Conservation (phyloP, 371 early-diverging fungal genomes). For the Apophysomyces sp. region DNA sequence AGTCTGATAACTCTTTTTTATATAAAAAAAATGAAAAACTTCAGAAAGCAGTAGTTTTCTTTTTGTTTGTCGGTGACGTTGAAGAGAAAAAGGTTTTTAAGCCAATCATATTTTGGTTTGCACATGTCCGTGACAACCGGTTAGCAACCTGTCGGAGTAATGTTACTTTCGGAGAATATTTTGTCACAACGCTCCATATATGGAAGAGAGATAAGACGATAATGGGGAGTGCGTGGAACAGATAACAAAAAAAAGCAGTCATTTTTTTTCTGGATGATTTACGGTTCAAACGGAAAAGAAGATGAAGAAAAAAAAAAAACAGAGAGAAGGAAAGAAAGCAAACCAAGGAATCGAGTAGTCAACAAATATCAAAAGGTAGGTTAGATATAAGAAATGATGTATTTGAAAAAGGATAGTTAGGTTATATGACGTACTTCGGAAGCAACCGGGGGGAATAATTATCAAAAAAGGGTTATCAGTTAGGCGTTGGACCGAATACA, state of each 20-base stretch:
- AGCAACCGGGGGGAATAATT: not conserved
- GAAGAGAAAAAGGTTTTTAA: no score
- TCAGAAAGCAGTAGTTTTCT: no score
- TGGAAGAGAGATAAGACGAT: not conserved
- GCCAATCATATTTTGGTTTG: not conserved
- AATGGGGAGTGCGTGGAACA: not conserved
- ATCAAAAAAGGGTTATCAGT: slow-evolving; percentile 2
- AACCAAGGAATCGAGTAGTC: no score
- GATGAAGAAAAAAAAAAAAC: no score
- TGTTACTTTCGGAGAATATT: not conserved
- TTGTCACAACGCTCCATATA: not conserved
- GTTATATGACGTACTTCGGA: slow-evolving; percentile 1
- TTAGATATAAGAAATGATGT: not conserved
- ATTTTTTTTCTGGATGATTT: no score
- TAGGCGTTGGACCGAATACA: not conserved
- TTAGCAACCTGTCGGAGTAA: not conserved
- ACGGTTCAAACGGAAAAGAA: no score
- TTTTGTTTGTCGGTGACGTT: no score
- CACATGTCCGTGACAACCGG: no score
- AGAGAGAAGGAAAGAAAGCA: no score
- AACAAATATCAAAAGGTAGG: no score
- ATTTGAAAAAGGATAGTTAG: not conserved
- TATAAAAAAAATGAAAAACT: slow-evolving; percentile 19
- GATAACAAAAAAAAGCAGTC: not conserved
- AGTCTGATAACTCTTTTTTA: slow-evolving; percentile 33